Conservation (phyloP, 2,329 filamentous ascomycete species). For the Achaetomium macrosporum region DNA sequence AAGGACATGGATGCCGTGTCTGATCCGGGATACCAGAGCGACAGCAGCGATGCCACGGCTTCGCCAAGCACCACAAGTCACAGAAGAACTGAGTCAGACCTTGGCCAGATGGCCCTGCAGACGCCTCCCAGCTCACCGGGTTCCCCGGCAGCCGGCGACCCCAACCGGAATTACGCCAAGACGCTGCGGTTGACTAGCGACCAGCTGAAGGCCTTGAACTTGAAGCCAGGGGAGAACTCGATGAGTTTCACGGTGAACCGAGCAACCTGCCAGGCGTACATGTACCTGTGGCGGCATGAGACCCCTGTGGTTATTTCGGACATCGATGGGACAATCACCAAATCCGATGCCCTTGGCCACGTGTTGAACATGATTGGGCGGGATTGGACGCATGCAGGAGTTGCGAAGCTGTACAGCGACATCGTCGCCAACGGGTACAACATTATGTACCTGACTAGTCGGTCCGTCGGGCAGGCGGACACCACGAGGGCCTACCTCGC, state of each 20-base stretch:
- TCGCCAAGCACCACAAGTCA: slow-evolving; percentile 45
- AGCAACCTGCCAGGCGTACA: slow-evolving; percentile 83
- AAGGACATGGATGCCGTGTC: slow-evolving; percentile 74
- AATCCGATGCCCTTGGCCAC: slow-evolving; percentile 90
- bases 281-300: slow-evolving; percentile 91
- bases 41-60: slow-evolving; percentile 61
- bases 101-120: slow-evolving; percentile 47
- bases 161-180: slow-evolving; percentile 88
- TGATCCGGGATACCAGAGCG: slow-evolving; percentile 92
- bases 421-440: slow-evolving; percentile 96
- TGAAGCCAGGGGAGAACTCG: slow-evolving; percentile 80
- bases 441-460: slow-evolving; percentile 94
- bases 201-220: slow-evolving; percentile 77
- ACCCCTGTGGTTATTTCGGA: slow-evolving; percentile 96
- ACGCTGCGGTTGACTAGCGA: slow-evolving; percentile 92
- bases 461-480: slow-evolving; percentile 90
- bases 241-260: slow-evolving; percentile 97
- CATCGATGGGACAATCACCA: slow-evolving; percentile 98
- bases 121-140: slow-evolving; percentile 68
- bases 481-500: slow-evolving; percentile 83
- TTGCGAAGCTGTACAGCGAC: slow-evolving; percentile 95
- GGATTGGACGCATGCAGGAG: slow-evolving; percentile 95
- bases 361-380: slow-evolving; percentile 94
- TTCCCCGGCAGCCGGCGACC: slow-evolving; percentile 58
- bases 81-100: slow-evolving; percentile 62